These are phyloP conservation scores for Cinnamomum chago DNA, from an alignment of 164 flowering plant species.

Conservation along the genomic window DNA sequence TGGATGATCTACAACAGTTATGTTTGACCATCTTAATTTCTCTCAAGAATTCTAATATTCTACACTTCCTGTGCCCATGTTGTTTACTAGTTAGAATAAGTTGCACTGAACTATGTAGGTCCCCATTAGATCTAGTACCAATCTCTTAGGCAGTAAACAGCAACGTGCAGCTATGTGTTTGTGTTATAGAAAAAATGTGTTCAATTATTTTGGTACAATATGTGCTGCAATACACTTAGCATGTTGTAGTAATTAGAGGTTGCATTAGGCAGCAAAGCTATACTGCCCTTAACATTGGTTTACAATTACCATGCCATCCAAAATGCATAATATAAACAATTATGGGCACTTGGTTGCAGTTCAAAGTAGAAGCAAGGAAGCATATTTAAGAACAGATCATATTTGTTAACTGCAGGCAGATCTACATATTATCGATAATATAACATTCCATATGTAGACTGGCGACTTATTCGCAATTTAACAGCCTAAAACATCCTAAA, in stretches of 20 bases:
- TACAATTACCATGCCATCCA: too few species aligned
- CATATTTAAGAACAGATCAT: too few species aligned
- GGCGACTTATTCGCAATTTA: too few species aligned
- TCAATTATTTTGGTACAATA: not conserved
- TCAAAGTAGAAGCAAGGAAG: too few species aligned
- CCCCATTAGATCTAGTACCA: not conserved
- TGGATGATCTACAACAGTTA: not conserved
- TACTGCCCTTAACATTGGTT: not conserved
- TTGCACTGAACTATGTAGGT: not conserved
- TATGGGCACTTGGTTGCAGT: too few species aligned
- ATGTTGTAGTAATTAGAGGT: not conserved
- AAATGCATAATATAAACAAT: too few species aligned
- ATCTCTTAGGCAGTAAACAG: not conserved
- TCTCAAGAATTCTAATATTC: slow-evolving; percentile 2
- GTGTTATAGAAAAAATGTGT: not conserved
- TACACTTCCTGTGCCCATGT: not conserved
- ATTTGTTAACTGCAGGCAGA: too few species aligned
- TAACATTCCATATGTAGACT: too few species aligned
- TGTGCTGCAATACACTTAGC: not conserved
- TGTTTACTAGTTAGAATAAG: not conserved
- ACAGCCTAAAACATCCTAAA: too few species aligned
- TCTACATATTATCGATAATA: too few species aligned
- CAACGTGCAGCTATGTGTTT: not conserved
- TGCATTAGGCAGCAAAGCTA: not conserved
- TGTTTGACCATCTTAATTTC: not conserved